Evolutionary conservation across 2,329 filamentous ascomycete species (phyloP), one percentile per base, ranked within the genome.

Genomic region (Phialocephala sp.): DNA sequence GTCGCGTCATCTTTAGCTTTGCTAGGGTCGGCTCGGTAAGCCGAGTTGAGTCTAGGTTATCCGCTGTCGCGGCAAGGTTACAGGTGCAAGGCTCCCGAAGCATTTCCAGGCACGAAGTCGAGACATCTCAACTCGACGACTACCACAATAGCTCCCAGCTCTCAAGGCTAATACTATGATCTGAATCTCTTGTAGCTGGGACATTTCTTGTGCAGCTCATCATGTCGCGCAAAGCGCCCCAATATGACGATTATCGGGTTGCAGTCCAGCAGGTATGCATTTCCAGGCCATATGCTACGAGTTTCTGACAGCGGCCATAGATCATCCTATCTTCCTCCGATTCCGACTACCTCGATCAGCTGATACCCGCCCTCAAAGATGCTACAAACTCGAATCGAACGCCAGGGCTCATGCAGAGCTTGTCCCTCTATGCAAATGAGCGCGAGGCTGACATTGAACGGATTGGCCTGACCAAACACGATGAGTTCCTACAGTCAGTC

Each of bases 361-460:
- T 99, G 59, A 97, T 98, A 57, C 94, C 94, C 11, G 91, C 96
- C 1, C 89, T 99, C 69, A 95, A 93, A 81, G 94, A 97, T 85
- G 93, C 92, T 71, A 88, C 92, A 68, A 84, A 88, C 73, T 89
- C 91, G 63, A 90, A 91, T 76, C 85, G 91, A 74, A 90, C 89
- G 8, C 84, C 84, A 45, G 87, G 89, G 65, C 85, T 99, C 47
- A 87, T 93, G 58, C 90, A 94, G 72, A 91, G 91, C 67, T 84
- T 97, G 63, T 87, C 89, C 55, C 88, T 89, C 71, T 96, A 97
- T 78, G 92, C 94, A 39, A 89, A 90, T 71, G 92, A 95, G 56
- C 90, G 94, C 67, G 95, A 99, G 78, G 80, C 87, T 15, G 94
- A 98, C 73, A 98, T 99, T 70, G 95, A 99, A 80, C 88, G 88